Percentiles rank a stretch among this genome's conserved stretches.
These are phyloP conservation scores for Clitopilus passeckerianus DNA, from an alignment of 768 basidiomycete genomes.

Conservation along the genomic window DNA sequence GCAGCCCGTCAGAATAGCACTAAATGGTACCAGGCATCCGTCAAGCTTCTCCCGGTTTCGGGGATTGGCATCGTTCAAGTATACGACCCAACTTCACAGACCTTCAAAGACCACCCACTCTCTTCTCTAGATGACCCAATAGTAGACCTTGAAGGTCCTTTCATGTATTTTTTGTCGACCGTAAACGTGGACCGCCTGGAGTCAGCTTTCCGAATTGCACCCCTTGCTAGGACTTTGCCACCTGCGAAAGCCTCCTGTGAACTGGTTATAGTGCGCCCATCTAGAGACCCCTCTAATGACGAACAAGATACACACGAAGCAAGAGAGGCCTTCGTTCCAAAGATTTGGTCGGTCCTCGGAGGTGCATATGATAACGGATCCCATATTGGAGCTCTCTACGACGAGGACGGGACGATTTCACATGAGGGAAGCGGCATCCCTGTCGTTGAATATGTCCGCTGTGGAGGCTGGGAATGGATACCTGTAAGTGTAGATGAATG, in stretches of 20 bases:
- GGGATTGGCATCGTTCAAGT: constrained; percentile 40
- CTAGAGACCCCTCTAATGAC: constrained; percentile 45
- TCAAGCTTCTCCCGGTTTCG: constrained; percentile 48
- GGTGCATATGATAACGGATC: constrained; percentile 76
- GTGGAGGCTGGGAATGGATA: constrained; percentile 81
- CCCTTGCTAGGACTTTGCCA: constrained; percentile 46
- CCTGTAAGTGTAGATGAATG: constrained; percentile 42
- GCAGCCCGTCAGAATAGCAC: constrained; percentile 75
- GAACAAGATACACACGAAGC: constrained; percentile 32
- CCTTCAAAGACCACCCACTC: constrained; percentile 40
- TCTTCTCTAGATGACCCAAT: constrained; percentile 25
- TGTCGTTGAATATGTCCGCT: constrained; percentile 77
- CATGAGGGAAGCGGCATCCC: constrained; percentile 36
- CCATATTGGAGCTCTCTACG: constrained; percentile 63
- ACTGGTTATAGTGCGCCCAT: constrained; percentile 71
- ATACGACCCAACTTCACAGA: constrained; percentile 49
- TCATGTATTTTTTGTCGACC: constrained; percentile 80
- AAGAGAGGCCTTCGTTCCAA: constrained; percentile 47
- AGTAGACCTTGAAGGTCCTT: constrained; percentile 67
- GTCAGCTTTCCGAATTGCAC: constrained; percentile 72
- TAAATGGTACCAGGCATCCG: constrained; percentile 62
- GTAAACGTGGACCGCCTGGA: constrained; percentile 86
- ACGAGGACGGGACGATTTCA: constrained; percentile 32
- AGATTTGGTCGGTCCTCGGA: constrained; percentile 46
- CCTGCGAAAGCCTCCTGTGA: constrained; percentile 54